Evolutionary conservation across 1,139 yeast species (phyloP), one percentile per base, ranked within the genome.

Genomic region (Keqinozyma sinolaborantium): DNA sequence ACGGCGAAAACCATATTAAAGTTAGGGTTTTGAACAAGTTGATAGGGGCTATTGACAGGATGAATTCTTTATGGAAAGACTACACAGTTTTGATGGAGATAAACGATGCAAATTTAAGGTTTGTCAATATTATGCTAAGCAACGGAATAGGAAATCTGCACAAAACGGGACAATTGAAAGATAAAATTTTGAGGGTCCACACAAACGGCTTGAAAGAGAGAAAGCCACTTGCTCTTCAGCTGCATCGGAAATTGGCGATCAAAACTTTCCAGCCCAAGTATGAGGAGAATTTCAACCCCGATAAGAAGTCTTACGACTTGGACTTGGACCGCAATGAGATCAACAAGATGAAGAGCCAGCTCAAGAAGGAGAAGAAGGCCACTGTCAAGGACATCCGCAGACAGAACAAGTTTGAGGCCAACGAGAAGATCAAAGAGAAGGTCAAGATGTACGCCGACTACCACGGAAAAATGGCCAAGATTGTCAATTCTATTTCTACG

Each of bases 231-330:
- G 64, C 79, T n/a, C 70, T 92, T 42, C 99, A 94, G 62, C 64
- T 76, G n/a, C 97, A 90, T 61, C 78, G 77, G 50, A 87, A 95
- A 21, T 58, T 92, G 36, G 84, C 96, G 3, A 83, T 94, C 50
- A 83, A 92, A 30, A 77, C 95, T 2, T 75, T 73, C 51, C 83
- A 90, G 26, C 99, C 99, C 43, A 83, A 85, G 60, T 94, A 84
- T 53, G 97, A 90, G 60, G 97, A 87, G 51, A 87, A 88, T 66
- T 94, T 83, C 74, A 90, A 88, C 63, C 95, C 97, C 38, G 97
- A 87, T 53, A 85, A 82, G 77, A 87, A 85, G 61, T 84, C 95
- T 10, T 85, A 88, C 57, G 97, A 90, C 55, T 75, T 83, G 34
- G 84, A 90, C 55, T 71, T 79, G 44, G 80, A 83, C 39, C 76